A percentile compares a stretch with the other conserved stretches of the same genome.
Evolutionary conservation across 2,329 filamentous ascomycete genomes (phyloP).

Genomic region (Aspergillus arachidicola): DNA sequence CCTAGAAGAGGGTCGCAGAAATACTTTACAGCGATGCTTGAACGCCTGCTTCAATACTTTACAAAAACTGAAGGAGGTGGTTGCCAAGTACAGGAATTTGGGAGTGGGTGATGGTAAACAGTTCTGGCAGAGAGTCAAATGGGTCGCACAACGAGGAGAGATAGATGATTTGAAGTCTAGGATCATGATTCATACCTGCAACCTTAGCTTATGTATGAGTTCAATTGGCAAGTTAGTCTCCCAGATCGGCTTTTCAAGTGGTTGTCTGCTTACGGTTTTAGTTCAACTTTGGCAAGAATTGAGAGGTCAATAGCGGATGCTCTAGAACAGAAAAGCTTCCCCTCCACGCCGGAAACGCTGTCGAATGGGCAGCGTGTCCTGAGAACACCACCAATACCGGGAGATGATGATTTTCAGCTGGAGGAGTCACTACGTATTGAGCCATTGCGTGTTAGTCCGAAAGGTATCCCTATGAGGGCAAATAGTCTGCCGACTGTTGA

Average conservation of each 20-base stretch:
- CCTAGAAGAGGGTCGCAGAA: conserved; percentile 25
- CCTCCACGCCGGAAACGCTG: background rate
- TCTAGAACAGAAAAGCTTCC: conserved; percentile 22
- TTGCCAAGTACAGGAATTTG: conserved; percentile 24
- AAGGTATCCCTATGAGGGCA: background rate
- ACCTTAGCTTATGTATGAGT: conserved; percentile 33
- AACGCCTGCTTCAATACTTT: conserved; percentile 27
- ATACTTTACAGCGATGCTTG: conserved; percentile 28
- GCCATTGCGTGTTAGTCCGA: background rate
- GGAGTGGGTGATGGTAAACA: conserved; percentile 25
- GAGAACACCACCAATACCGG: background rate
- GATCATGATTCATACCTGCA: conserved; percentile 32
- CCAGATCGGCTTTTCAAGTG: no score
- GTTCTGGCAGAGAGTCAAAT: conserved; percentile 34
- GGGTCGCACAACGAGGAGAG: conserved; percentile 28
- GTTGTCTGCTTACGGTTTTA: conserved; percentile 13
- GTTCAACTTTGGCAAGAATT: conserved; percentile 26
- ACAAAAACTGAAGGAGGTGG: conserved; percentile 25
- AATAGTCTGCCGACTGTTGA: background rate
- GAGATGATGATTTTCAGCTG: background rate
- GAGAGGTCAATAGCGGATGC: conserved; percentile 26
- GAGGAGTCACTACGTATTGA: background rate
- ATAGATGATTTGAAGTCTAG: conserved; percentile 32
- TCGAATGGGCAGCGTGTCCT: background rate
- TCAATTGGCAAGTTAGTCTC: conserved; percentile 29